Conservation (phyloP, 768 basidiomycete species). For the Suillus hirtellus region DNA sequence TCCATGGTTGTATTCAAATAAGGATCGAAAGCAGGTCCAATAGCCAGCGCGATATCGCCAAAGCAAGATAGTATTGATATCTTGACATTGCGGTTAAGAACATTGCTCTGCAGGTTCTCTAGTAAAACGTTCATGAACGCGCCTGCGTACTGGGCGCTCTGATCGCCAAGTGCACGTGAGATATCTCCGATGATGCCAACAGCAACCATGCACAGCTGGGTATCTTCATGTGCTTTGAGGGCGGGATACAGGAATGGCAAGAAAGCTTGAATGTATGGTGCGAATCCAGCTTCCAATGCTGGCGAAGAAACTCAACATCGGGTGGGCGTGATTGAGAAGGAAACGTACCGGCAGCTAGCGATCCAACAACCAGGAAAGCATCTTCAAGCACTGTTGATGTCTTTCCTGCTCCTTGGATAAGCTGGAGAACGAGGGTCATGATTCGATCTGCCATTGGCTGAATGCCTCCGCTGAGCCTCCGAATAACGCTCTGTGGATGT, state of each 20-base stretch:
- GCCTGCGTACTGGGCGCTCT: constrained; percentile 78
- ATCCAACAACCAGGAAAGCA: constrained; percentile 91
- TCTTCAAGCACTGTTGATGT: constrained; percentile 95
- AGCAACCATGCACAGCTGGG: constrained; percentile 92
- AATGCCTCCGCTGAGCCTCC: constrained; percentile 80
- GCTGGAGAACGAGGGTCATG: constrained; percentile 86
- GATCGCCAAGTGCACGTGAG: constrained; percentile 89
- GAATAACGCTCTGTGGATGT: constrained; percentile 69
- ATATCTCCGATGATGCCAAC: constrained; percentile 96
- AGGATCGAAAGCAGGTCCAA: constrained; percentile 83
- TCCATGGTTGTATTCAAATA: constrained; percentile 89
- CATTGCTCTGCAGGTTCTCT: constrained; percentile 87
- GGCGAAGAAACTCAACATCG: constrained; percentile 14
- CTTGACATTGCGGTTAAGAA: constrained; percentile 92
- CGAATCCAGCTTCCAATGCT: constrained; percentile 79
- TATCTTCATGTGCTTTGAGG: constrained; percentile 91
- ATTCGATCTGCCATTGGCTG: constrained; percentile 90
- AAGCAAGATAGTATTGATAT: constrained; percentile 95
- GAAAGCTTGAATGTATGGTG: constrained; percentile 83
- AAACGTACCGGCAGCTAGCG: constrained; percentile 70
- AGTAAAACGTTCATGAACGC: constrained; percentile 92
- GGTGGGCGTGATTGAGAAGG: not conserved
- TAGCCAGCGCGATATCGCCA: constrained; percentile 93
- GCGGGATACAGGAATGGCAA: constrained; percentile 85
- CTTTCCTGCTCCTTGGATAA: constrained; percentile 87